These are phyloP conservation scores for Podospora australis DNA, from an alignment of 495 filamentous ascomycete genomes.

Conservation along the genomic window DNA sequence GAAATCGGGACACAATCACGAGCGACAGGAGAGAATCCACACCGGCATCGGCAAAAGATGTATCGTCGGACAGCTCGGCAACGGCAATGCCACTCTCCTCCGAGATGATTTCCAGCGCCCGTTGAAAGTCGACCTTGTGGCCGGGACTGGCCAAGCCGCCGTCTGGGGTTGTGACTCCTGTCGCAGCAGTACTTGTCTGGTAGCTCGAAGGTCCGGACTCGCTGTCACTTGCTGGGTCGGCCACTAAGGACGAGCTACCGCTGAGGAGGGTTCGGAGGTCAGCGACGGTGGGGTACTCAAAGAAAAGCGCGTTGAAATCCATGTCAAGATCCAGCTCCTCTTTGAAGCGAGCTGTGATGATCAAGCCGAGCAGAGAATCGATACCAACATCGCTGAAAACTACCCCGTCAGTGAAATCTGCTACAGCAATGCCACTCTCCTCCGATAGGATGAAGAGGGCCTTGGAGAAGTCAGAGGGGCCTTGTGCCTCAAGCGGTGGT, in stretches of 20 bases:
- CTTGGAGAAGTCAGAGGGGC: no score
- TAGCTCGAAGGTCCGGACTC: not conserved
- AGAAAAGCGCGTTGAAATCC: slow-evolving; percentile 47
- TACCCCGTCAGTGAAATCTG: slow-evolving; percentile 30
- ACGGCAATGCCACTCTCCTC: slow-evolving; percentile 39
- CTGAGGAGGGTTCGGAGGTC: slow-evolving; percentile 26
- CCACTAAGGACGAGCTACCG: slow-evolving; percentile 6
- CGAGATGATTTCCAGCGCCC: slow-evolving; percentile 37
- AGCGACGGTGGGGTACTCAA: slow-evolving; percentile 45
- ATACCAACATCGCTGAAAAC: slow-evolving; percentile 32
- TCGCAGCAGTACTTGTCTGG: no score
- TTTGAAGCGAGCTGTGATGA: slow-evolving; percentile 28
- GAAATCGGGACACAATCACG: slow-evolving; percentile 27
- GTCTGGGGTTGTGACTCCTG: no score
- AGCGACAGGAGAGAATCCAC: slow-evolving; percentile 37
- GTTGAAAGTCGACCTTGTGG: no score
- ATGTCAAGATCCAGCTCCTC: slow-evolving; percentile 38
- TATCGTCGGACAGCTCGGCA: slow-evolving; percentile 29
- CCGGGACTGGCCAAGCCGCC: no score
- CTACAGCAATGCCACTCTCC: slow-evolving; percentile 36
- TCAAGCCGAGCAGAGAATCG: slow-evolving; percentile 35
- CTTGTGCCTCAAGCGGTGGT: no score
- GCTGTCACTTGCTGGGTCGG: slow-evolving; percentile 7
- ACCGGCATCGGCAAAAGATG: slow-evolving; percentile 30
- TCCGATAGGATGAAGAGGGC: slow-evolving; percentile 38